A percentile compares a stretch with the other conserved stretches of the same genome.
These are phyloP conservation scores for Apiospora aurea DNA, from an alignment of 2,329 filamentous ascomycete genomes.

Conservation along the genomic window DNA sequence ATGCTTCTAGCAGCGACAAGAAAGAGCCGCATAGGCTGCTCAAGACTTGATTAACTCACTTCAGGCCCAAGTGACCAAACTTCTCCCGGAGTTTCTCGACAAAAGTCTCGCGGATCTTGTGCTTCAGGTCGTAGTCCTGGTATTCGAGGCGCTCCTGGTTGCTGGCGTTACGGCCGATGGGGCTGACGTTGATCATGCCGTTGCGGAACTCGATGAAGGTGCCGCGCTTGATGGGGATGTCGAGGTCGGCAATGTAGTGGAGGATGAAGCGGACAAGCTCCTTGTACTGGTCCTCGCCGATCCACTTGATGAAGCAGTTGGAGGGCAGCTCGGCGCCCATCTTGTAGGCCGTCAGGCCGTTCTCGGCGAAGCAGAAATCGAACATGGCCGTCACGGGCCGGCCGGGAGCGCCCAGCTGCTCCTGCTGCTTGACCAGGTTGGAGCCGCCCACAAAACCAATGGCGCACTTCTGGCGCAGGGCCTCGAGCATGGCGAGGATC, in stretches of 20 bases:
- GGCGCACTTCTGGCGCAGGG: constrained; percentile 84
- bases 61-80: constrained; percentile 85
- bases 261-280: constrained; percentile 77
- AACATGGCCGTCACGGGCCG: constrained; percentile 83
- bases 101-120: constrained; percentile 79
- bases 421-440: constrained; percentile 92
- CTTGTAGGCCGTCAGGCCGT: constrained; percentile 91
- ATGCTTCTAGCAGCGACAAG: constrained; percentile 8
- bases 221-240: constrained; percentile 82
- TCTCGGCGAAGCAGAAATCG: constrained; percentile 98
- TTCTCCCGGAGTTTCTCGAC: constrained; percentile 78
- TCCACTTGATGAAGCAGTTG: constrained; percentile 88
- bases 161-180: constrained; percentile 86
- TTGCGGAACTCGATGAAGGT: constrained; percentile 91
- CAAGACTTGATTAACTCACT: constrained; percentile 57
- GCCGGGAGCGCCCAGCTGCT: constrained; percentile 80
- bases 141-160: constrained; percentile 82
- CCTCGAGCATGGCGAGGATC: constrained; percentile 81
- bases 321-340: constrained; percentile 77
- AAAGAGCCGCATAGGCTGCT: background rate
- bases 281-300: constrained; percentile 87
- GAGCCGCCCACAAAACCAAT: constrained; percentile 94
- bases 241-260: constrained; percentile 84
- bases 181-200: constrained; percentile 88
- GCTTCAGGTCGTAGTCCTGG: constrained; percentile 78